Conservation (phyloP, 768 basidiomycete species). For the Lactifluus volemus region DNA sequence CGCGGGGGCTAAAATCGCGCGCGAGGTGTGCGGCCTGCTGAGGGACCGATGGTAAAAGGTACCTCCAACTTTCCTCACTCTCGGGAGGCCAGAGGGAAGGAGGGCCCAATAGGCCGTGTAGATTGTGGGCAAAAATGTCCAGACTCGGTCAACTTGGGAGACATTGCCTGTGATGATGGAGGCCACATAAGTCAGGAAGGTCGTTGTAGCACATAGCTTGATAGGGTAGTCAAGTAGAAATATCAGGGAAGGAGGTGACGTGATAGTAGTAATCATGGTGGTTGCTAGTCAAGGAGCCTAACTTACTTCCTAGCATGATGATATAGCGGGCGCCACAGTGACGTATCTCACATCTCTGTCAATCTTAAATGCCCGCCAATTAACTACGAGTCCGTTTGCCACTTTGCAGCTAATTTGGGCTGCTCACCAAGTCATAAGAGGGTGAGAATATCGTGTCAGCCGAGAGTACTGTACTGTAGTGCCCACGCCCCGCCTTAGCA, state of each 20-base stretch:
- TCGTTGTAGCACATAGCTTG: constrained; percentile 46
- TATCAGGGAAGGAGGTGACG: not conserved
- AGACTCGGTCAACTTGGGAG: constrained; percentile 79
- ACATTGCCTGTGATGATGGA: constrained; percentile 70
- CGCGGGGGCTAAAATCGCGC: constrained; percentile 57
- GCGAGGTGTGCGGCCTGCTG: constrained; percentile 29
- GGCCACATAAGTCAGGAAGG: constrained; percentile 42
- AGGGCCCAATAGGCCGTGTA: constrained; percentile 81
- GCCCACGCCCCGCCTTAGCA: too few relatives aligned
- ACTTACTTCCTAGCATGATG: too few relatives aligned
- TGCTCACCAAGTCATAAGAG: too few relatives aligned
- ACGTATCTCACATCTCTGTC: too few relatives aligned
- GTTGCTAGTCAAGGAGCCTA: too few relatives aligned
- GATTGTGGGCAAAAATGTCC: constrained; percentile 67
- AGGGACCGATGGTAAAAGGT: constrained; percentile 51
- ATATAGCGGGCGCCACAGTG: too few relatives aligned
- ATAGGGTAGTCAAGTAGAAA: constrained; percentile 43
- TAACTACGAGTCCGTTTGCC: too few relatives aligned
- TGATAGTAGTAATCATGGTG: not conserved
- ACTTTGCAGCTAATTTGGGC: too few relatives aligned
- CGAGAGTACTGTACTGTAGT: too few relatives aligned
- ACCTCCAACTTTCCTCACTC: constrained; percentile 28
- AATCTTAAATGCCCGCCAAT: too few relatives aligned
- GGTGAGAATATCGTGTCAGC: too few relatives aligned
- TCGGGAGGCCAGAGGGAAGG: constrained; percentile 45